These are phyloP conservation scores for Kluyveromyces sp. DNA, from an alignment of 1,139 yeast genomes.

Conservation along the genomic window DNA sequence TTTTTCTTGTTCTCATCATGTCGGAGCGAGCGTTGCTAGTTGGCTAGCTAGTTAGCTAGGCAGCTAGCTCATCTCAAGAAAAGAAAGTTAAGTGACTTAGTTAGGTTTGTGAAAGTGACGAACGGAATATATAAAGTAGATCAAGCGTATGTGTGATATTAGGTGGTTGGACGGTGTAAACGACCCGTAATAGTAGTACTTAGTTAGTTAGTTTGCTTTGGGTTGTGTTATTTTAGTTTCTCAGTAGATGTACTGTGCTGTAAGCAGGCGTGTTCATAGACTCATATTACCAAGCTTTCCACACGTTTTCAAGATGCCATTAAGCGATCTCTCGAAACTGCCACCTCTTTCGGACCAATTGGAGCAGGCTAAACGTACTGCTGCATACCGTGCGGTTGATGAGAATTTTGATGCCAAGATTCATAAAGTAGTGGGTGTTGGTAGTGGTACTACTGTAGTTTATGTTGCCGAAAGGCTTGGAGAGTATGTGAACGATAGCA, in stretches of 20 bases:
- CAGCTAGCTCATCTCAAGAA: no score
- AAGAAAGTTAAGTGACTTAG: no score
- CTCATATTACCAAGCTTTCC: background rate
- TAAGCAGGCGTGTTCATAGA: background rate
- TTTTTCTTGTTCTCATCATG: no score
- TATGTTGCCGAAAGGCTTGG: slow-evolving; percentile 94
- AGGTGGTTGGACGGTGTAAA: no score
- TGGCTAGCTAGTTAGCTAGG: no score
- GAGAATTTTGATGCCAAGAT: slow-evolving; percentile 59
- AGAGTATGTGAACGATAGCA: slow-evolving; percentile 38
- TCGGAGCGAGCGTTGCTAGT: no score
- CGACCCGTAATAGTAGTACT: no score
- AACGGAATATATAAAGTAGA: no score
- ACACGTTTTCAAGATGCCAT: slow-evolving; percentile 1
- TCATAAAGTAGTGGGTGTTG: slow-evolving; percentile 82
- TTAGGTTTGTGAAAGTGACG: no score
- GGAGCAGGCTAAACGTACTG: slow-evolving; percentile 55
- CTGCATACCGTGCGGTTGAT: slow-evolving; percentile 91
- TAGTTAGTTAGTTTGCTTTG: no score
- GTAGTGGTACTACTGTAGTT: slow-evolving; percentile 94
- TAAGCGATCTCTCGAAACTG: slow-evolving; percentile 15
- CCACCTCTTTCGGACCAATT: slow-evolving; percentile 28
- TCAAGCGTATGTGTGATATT: no score
- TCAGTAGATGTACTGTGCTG: background rate
- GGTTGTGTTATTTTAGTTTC: no score